Evolutionary conservation across 2,329 filamentous ascomycete species (phyloP), one percentile per base, ranked within the genome.

Genomic region (Sarocladium strictum): DNA sequence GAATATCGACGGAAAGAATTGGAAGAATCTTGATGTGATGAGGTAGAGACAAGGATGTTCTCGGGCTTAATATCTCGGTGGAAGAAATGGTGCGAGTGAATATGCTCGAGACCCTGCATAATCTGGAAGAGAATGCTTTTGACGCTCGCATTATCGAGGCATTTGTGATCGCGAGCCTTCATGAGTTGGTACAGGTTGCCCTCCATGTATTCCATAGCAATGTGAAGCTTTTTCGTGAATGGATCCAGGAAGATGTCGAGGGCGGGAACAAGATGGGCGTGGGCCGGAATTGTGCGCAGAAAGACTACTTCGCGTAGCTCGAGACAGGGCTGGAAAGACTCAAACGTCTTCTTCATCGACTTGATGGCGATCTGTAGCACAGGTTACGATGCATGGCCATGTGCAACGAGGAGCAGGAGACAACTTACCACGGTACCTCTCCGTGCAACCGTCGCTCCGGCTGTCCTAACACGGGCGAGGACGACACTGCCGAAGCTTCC

Each of bases 281-380:
- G 94, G 43, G 82, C 77, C 2, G 94, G 94, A 15, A 99, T 77
- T 11, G 91, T 93, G 65, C 90, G 86, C 47, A 99, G 77, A 72
- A 99, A 99, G 68, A 99, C 94, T 60, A 99, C 94, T 71, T 99
- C 94, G 58, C 94, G 87, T 54, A 99, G 82, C 71, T 99, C 94
- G 59, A 97, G 75, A 69, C 94, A 99, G 53, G 91, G 88, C 15
- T 83, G 76, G 67, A 97, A 91, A 1, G 90, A 96, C 63, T 97
- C 92, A 64, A 97, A 99, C 0, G 88, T 92, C 82, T 99, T 99
- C 80, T 99, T 99, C 94, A 99, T 99, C 5, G 94, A 97, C 75
- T 99, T 99, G 75, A 99, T 97, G 41, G 94, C 94, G 64, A 99
- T 89, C 94, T 97, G 54, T 54, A 55, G 55, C 38, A 27, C 7